Conservation (phyloP, 2,329 filamentous ascomycete genomes). For the Penicillium sp. region DNA sequence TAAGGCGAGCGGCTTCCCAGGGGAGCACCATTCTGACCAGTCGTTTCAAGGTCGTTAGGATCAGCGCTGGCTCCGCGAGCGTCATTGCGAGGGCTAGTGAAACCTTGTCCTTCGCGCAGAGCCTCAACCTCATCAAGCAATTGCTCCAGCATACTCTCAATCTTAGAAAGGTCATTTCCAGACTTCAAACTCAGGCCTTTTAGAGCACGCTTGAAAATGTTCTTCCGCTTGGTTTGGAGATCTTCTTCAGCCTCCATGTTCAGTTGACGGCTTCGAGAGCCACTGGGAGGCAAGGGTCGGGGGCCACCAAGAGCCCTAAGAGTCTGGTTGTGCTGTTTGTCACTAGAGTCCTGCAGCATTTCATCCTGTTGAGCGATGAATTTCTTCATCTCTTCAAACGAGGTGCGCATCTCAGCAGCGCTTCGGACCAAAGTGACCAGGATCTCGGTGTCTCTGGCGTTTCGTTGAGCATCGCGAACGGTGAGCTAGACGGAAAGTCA, state of each 20-base stretch:
- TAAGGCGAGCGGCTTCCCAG: conserved; percentile 74
- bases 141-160: conserved; percentile 90
- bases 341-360: conserved; percentile 81
- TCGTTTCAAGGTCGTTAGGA: conserved; percentile 79
- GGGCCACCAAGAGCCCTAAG: conserved; percentile 83
- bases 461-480: conserved; percentile 93
- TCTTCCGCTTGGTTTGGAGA: conserved; percentile 76
- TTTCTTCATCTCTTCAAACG: conserved; percentile 92
- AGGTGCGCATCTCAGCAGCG: conserved; percentile 94
- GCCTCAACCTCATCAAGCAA: conserved; percentile 89
- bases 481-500: conserved; percentile 63
- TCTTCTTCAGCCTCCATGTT: conserved; percentile 59
- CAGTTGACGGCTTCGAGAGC: conserved; percentile 57
- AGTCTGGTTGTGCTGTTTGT: conserved; percentile 83
- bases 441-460: conserved; percentile 94
- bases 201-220: conserved; percentile 90
- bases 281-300: conserved; percentile 72
- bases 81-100: conserved; percentile 29
- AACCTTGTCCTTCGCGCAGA: conserved; percentile 62
- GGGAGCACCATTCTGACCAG: conserved; percentile 75
- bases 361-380: conserved; percentile 89
- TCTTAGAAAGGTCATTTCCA: conserved; percentile 81
- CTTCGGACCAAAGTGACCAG: conserved; percentile 90
- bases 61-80: conserved; percentile 56
- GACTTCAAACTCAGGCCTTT: conserved; percentile 88